A percentile compares a stretch with the other conserved stretches of the same genome.
phyloP scores from a whole-genome alignment of 345 rosid genomes.

The Heritiera fomes region DNA sequence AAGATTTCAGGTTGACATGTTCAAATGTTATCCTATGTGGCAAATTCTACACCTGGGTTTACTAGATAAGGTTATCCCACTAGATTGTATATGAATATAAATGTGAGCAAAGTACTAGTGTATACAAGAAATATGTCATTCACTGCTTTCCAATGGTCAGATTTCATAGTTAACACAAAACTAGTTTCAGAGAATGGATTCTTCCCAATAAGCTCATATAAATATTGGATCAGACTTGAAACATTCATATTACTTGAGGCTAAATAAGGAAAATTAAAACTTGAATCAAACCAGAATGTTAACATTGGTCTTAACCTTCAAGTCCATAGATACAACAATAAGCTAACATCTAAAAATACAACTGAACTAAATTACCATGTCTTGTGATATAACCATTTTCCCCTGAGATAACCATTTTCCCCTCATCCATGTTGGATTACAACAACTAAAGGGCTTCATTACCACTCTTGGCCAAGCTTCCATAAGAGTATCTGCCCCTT shows the following conservation, averaged over 20 bases:
- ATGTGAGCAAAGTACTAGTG: background rate
- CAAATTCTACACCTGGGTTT: slow-evolving; percentile 15
- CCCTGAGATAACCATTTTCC: background rate
- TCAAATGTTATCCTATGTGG: slow-evolving; percentile 15
- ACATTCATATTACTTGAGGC: background rate
- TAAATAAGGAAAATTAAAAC: background rate
- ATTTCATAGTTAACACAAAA: background rate
- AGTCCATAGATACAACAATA: background rate
- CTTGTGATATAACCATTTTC: background rate
- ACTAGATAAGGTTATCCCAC: slow-evolving; percentile 34
- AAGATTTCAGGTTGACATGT: slow-evolving; percentile 21
- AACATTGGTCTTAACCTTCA: background rate
- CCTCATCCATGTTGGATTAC: background rate
- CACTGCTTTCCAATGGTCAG: background rate
- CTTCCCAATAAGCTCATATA: background rate
- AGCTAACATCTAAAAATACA: background rate
- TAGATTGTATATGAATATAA: background rate
- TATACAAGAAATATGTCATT: background rate
- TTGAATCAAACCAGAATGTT: background rate
- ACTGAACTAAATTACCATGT: background rate
- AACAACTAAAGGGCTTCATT: background rate
- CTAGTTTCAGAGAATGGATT: background rate
- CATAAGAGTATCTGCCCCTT: background rate
- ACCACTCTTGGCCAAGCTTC: background rate
- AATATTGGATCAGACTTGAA: background rate